A percentile compares a stretch with the other conserved stretches of the same genome.
Evolutionary conservation across 768 basidiomycete genomes (phyloP).

Genomic region (Phylloporus sp.): DNA sequence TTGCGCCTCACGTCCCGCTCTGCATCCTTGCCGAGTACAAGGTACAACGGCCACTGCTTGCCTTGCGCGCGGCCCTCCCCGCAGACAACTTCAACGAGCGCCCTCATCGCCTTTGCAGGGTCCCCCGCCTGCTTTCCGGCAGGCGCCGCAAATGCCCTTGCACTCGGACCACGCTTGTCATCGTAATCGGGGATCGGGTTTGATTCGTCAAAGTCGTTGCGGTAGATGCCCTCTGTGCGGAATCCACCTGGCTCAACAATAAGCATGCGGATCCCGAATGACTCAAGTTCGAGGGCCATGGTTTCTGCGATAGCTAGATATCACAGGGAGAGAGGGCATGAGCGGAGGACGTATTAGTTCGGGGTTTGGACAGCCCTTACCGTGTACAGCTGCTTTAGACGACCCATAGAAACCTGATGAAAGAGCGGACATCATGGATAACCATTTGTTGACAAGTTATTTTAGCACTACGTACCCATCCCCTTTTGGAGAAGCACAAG

Average conservation of each 20-base stretch:
- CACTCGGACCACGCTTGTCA: slow-evolving; percentile 33
- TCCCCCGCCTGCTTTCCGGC: slow-evolving; percentile 50
- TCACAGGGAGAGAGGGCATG: not conserved
- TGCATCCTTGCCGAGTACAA: not conserved
- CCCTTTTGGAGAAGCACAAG: slow-evolving; percentile 7
- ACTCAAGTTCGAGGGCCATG: slow-evolving; percentile 49
- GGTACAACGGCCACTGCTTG: no score
- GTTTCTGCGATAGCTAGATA: slow-evolving; percentile 51
- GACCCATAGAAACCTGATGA: slow-evolving; percentile 43
- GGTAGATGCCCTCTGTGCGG: slow-evolving; percentile 55
- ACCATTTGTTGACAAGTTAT: not conserved
- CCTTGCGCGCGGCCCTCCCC: slow-evolving; percentile 48
- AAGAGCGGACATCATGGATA: not conserved
- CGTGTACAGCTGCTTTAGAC: slow-evolving; percentile 59
- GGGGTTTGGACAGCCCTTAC: slow-evolving; percentile 27
- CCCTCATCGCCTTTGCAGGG: slow-evolving; percentile 54
- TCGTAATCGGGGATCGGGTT: slow-evolving; percentile 52
- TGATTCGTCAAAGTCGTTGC: slow-evolving; percentile 32
- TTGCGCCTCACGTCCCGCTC: slow-evolving; percentile 14
- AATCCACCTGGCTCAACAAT: slow-evolving; percentile 60
- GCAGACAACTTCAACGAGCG: slow-evolving; percentile 39
- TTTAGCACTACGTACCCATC: slow-evolving; percentile 20
- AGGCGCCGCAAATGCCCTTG: slow-evolving; percentile 31
- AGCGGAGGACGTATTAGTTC: not conserved
- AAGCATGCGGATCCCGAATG: slow-evolving; percentile 52